phyloP scores from a whole-genome alignment of 1,284 basidiomycete genomes.

The Tylopilus orsonianus region DNA sequence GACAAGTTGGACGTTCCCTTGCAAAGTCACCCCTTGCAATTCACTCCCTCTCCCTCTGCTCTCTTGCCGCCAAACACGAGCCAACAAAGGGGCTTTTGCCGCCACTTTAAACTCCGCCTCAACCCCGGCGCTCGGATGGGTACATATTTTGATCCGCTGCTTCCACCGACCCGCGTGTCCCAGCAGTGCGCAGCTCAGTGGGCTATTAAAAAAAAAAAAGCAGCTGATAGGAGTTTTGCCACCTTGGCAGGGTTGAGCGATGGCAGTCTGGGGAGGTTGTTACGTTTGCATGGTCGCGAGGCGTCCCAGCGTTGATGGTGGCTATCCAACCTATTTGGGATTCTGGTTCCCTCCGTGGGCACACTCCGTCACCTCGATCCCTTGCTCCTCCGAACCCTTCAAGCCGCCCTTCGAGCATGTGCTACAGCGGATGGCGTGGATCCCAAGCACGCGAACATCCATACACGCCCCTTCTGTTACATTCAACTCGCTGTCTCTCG shows the following conservation, averaged over 20 bases:
- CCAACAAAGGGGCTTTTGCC: conserved; percentile 31
- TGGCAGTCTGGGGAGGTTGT: not conserved
- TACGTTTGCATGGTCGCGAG: not conserved
- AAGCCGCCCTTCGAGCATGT: too few relatives aligned
- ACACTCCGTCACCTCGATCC: too few relatives aligned
- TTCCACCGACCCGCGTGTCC: not conserved
- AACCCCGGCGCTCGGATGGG: conserved; percentile 4
- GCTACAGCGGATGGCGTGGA: too few relatives aligned
- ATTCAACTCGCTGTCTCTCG: not conserved
- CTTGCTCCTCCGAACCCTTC: not conserved
- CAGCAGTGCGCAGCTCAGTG: too few relatives aligned
- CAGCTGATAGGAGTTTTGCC: too few relatives aligned
- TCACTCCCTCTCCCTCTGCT: conserved; percentile 16
- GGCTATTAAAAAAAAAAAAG: too few relatives aligned
- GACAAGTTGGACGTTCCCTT: conserved; percentile 25
- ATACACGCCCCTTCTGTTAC: conserved; percentile 1
- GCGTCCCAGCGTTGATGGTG: not conserved
- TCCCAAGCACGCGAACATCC: too few relatives aligned
- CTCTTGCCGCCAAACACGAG: conserved; percentile 23
- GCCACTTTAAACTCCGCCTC: conserved; percentile 25
- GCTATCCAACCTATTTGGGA: not conserved
- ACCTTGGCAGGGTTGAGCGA: too few relatives aligned
- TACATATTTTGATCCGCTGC: not conserved
- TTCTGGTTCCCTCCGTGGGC: not conserved
- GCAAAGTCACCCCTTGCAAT: conserved; percentile 22